Conservation (phyloP, 2,329 filamentous ascomycete genomes). For the Fusarium duplospermum region DNA sequence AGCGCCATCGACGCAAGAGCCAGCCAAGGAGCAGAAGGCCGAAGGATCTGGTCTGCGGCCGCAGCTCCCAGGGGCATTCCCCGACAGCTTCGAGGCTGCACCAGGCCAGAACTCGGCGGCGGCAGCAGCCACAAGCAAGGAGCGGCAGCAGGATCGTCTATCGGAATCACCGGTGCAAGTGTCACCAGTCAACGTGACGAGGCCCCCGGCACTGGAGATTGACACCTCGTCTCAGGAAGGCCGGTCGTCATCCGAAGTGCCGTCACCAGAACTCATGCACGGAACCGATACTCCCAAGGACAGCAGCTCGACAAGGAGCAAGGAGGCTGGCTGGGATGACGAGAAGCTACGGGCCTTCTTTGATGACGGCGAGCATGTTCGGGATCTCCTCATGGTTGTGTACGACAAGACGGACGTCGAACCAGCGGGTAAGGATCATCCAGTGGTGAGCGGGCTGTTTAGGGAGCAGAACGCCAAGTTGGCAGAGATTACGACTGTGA, state of each 20-base stretch:
- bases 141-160: constrained; percentile 57
- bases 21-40: constrained; percentile 29
- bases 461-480: constrained; percentile 87
- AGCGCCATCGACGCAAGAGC: constrained; percentile 31
- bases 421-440: constrained; percentile 85
- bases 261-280: constrained; percentile 71
- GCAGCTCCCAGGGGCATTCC: constrained; percentile 54
- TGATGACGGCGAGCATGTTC: constrained; percentile 88
- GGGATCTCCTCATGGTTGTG: constrained; percentile 89
- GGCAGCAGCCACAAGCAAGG: constrained; percentile 47
- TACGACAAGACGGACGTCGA: constrained; percentile 90
- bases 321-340: constrained; percentile 81
- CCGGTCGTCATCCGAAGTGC: constrained; percentile 71
- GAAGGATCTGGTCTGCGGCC: constrained; percentile 46
- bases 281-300: constrained; percentile 54
- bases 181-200: constrained; percentile 53
- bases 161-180: constrained; percentile 78
- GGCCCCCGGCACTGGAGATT: constrained; percentile 74
- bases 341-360: constrained; percentile 87
- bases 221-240: constrained; percentile 79
- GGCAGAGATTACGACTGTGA: constrained; percentile 83
- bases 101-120: constrained; percentile 41
- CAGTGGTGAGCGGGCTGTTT: constrained; percentile 83
- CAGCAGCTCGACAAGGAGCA: constrained; percentile 51
- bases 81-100: constrained; percentile 53